A percentile compares a stretch with the other conserved stretches of the same genome.
phyloP scores from a whole-genome alignment of 495 filamentous ascomycete genomes.

The Letharia columbiana region DNA sequence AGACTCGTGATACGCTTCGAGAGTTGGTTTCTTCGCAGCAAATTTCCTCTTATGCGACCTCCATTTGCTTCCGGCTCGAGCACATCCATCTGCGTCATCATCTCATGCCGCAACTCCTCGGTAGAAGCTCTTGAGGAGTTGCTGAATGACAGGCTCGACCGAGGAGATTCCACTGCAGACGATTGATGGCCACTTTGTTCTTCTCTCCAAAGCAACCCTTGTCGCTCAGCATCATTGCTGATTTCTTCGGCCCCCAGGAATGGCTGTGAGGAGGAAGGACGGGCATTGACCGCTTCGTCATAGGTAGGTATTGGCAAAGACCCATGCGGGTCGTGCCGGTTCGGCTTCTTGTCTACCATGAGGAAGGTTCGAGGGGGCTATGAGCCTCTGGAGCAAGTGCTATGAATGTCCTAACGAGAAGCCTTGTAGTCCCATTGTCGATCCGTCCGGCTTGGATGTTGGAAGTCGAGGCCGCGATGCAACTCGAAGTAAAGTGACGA shows the following conservation, averaged over 20 bases:
- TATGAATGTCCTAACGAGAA: conserved; percentile 1
- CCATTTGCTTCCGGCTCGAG: conserved; percentile 54
- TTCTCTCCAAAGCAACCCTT: conserved; percentile 42
- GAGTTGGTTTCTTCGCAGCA: conserved; percentile 38
- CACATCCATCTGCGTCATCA: conserved; percentile 78
- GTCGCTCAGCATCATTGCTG: conserved; percentile 53
- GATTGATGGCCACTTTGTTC: conserved; percentile 51
- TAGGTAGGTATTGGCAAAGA: conserved; percentile 84
- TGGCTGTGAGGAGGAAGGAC: conserved; percentile 53
- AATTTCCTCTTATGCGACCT: conserved; percentile 23
- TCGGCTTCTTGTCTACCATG: conserved; percentile 53
- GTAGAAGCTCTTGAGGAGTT: conserved; percentile 39
- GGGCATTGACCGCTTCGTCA: conserved; percentile 73
- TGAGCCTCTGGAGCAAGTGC: conserved; percentile 3
- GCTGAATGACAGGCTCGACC: conserved; percentile 51
- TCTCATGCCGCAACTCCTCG: conserved; percentile 63
- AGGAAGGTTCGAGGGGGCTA: conserved; percentile 3
- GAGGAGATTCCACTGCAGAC: conserved; percentile 65
- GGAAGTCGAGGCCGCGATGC: background rate
- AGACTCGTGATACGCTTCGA: conserved; percentile 49
- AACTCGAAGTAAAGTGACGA: background rate
- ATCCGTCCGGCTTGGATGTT: background rate
- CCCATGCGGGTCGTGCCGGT: conserved; percentile 42
- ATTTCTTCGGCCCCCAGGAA: conserved; percentile 47
- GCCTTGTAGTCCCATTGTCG: conserved; percentile 11